Percentiles rank a stretch among this genome's conserved stretches.
These are phyloP conservation scores for Pyrus pyrifolia DNA, from an alignment of 306 rosid species.

Conservation along the genomic window DNA sequence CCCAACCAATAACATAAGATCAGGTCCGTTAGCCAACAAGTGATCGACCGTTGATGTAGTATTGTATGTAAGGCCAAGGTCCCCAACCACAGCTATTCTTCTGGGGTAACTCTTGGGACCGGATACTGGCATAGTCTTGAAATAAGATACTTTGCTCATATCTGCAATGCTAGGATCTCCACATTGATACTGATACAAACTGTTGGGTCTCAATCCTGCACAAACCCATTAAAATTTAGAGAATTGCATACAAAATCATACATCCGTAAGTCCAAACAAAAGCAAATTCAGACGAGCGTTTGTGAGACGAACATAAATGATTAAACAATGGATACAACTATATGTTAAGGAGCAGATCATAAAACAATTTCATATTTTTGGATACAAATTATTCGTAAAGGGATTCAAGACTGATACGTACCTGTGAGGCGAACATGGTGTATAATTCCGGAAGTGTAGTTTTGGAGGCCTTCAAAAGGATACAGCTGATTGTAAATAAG, in stretches of 20 bases:
- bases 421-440: conserved; percentile 87
- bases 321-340: too few species aligned
- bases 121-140: conserved; percentile 78
- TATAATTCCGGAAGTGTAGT: conserved; percentile 90
- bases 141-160: conserved; percentile 60
- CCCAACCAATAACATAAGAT: conserved; percentile 68
- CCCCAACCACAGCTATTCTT: conserved; percentile 80
- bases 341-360: too few species aligned
- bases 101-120: conserved; percentile 75
- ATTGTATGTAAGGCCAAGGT: conserved; percentile 82
- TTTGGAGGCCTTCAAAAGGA: conserved; percentile 82
- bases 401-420: conserved; percentile 15
- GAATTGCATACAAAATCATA: not conserved
- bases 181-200: conserved; percentile 74
- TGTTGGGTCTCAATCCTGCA: conserved; percentile 58
- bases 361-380: not conserved
- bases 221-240: not conserved
- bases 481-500: conserved; percentile 75
- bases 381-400: not conserved
- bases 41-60: conserved; percentile 75
- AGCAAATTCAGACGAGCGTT: not conserved
- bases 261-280: not conserved
- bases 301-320: too few species aligned
- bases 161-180: conserved; percentile 67
- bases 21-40: conserved; percentile 64